Base-by-base conservation (phyloP, 192 early-diverging fungal species). In the Coemansia javaensis region DNA sequence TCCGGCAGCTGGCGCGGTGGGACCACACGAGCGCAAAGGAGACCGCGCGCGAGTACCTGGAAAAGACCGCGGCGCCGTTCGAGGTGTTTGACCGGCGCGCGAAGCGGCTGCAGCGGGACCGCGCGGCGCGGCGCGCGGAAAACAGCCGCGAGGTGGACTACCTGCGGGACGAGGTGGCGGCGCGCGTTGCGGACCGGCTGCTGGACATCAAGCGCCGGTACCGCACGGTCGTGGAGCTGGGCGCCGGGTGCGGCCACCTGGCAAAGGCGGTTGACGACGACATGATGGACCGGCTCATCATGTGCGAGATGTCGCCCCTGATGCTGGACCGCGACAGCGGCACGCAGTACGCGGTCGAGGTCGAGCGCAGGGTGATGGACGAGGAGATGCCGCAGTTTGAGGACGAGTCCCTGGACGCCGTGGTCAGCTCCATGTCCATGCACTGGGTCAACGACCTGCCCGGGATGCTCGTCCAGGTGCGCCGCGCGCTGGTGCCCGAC, bases 391-490 rank as follows among this genome's bases (percentile, higher is more conserved):
- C 89, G 6, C 66, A 76, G n/a, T 94, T 98, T 66, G 82, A 77
- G 23, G 83, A 87, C 31, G 80, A 94, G 69, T 85, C 85, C 23
- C 59, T 95, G 50, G 94, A 98, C 39, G 87, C 85, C 10, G 86
- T 98, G 14, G 65, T 98, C 31, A 90, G 88, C 62, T 87, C 80
- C 40, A 48, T 95, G 47, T 80, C 84, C 2, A 73, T 95, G 77
- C 91, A 98, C 63, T 98, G 94, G 94, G 85, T 98, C 32, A 98
- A 98, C 50, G 94, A 98, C 70, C 79, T 98, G 23, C 91, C 90
- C 20, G 72, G 72, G 0, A 77, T 90, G 35, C 68, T 98, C 60
- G 91, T 91, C 17, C 90, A 94, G 61, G 79, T 90, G 25, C 82
- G 81, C 30, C 77, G 81, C 31, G 77, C 84, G 1, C 66, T 98